Percentiles rank a stretch among this genome's conserved stretches.
phyloP scores from a whole-genome alignment of 2,329 filamentous ascomycete species.

The Aschersonia sp. region DNA sequence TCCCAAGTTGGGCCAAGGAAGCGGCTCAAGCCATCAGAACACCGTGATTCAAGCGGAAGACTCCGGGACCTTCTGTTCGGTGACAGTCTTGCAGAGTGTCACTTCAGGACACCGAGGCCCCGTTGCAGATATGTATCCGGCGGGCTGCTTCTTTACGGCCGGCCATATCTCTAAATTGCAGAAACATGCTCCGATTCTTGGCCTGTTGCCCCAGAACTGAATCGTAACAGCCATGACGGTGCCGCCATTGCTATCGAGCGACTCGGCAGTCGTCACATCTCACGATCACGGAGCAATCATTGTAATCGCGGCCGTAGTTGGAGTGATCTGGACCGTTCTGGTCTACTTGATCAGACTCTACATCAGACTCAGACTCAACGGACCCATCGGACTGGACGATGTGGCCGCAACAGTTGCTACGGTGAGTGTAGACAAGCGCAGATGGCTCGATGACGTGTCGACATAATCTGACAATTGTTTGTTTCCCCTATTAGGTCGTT shows the following conservation, averaged over 20 bases:
- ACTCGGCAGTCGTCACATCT: conserved; percentile 4
- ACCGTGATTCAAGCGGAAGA: background rate
- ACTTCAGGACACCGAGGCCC: background rate
- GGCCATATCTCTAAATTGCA: background rate
- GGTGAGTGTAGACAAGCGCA: conserved; percentile 1
- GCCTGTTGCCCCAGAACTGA: background rate
- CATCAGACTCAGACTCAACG: conserved; percentile 6
- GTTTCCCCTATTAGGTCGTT: conserved; percentile 1
- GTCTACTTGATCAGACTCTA: conserved; percentile 7
- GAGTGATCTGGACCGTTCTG: conserved; percentile 7
- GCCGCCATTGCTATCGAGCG: background rate
- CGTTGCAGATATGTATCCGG: background rate
- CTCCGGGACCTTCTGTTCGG: background rate
- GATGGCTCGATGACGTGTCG: too few species aligned
- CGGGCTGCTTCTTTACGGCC: background rate
- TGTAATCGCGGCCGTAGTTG: conserved; percentile 6
- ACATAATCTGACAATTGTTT: background rate
- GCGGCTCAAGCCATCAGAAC: background rate
- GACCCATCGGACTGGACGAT: conserved; percentile 6
- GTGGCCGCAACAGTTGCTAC: conserved; percentile 5
- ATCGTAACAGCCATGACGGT: background rate
- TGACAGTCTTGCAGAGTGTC: background rate
- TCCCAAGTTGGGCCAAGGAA: background rate
- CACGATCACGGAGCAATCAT: conserved; percentile 6
- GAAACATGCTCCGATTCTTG: background rate